phyloP scores from a whole-genome alignment of 805 yeast species.

The Cyberlindnera xylosilytica region DNA sequence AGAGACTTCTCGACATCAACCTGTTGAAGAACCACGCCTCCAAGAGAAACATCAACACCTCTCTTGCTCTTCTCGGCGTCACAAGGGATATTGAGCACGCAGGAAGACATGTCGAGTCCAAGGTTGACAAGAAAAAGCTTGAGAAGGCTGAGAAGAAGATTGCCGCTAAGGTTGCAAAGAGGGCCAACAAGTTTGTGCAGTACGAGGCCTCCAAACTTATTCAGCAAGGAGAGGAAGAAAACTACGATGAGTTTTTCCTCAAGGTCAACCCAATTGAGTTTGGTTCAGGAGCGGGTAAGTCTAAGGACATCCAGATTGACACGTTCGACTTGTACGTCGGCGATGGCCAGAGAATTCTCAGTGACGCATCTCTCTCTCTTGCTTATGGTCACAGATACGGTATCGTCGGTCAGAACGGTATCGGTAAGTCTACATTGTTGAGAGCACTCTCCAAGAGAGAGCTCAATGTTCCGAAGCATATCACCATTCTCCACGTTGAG shows the following conservation, averaged over 20 bases:
- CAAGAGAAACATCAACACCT: conserved; percentile 71
- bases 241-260: conserved; percentile 92
- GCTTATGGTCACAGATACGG: conserved; percentile 95
- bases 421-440: conserved; percentile 94
- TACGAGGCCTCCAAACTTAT: conserved; percentile 94
- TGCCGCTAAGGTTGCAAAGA: conserved; percentile 93
- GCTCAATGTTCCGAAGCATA: conserved; percentile 89
- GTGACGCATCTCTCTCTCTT: conserved; percentile 82
- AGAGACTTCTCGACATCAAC: conserved; percentile 78
- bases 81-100: conserved; percentile 85
- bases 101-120: conserved; percentile 86
- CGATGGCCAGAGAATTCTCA: conserved; percentile 87
- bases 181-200: conserved; percentile 73
- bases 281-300: conserved; percentile 87
- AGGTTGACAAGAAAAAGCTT: conserved; percentile 94
- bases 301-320: conserved; percentile 94
- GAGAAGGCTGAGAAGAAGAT: conserved; percentile 97
- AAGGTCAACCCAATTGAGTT: conserved; percentile 93
- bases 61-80: conserved; percentile 74
- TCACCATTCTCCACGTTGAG: conserved; percentile 93
- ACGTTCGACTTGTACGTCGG: conserved; percentile 94
- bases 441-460: conserved; percentile 93
- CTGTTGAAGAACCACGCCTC: conserved; percentile 57
- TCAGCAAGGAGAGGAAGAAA: conserved; percentile 58
- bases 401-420: conserved; percentile 98